phyloP scores from a whole-genome alignment of 2,329 filamentous ascomycete genomes.

The Pseudocercospora macadamiae region DNA sequence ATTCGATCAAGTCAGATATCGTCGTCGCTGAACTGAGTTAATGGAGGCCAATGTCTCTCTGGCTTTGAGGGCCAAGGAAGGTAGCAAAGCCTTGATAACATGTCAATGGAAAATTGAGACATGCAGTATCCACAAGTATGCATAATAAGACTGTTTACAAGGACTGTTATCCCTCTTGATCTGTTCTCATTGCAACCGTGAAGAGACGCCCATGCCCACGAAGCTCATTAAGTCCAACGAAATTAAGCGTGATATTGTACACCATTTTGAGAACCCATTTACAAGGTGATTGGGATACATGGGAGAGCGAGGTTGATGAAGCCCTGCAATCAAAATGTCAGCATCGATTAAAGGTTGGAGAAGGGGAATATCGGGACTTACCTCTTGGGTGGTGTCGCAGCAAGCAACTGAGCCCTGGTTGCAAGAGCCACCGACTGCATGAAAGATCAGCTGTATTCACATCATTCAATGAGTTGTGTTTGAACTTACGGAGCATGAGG shows the following conservation, averaged over 20 bases:
- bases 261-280: not conserved
- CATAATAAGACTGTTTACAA: not conserved
- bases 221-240: not conserved
- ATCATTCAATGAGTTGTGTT: no score
- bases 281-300: slow-evolving; percentile 18
- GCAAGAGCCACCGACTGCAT: slow-evolving; percentile 12
- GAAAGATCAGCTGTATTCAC: no score
- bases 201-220: not conserved
- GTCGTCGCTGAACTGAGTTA: no score
- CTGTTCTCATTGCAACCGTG: not conserved
- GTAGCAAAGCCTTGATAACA: no score
- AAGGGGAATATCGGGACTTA: not conserved
- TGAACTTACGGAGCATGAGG: not conserved
- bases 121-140: slow-evolving; percentile 1
- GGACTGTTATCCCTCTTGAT: not conserved
- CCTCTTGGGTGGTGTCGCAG: no score
- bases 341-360: not conserved
- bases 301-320: slow-evolving; percentile 13
- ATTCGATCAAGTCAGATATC: no score
- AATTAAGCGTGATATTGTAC: not conserved
- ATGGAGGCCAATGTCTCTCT: no score
- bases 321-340: not conserved
- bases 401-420: slow-evolving; percentile 16
- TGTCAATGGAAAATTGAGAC: no score
- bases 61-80: no score